A percentile compares a stretch with the other conserved stretches of the same genome.
phyloP scores from a whole-genome alignment of 192 early-diverging fungal species.

The Dispira simplex region DNA sequence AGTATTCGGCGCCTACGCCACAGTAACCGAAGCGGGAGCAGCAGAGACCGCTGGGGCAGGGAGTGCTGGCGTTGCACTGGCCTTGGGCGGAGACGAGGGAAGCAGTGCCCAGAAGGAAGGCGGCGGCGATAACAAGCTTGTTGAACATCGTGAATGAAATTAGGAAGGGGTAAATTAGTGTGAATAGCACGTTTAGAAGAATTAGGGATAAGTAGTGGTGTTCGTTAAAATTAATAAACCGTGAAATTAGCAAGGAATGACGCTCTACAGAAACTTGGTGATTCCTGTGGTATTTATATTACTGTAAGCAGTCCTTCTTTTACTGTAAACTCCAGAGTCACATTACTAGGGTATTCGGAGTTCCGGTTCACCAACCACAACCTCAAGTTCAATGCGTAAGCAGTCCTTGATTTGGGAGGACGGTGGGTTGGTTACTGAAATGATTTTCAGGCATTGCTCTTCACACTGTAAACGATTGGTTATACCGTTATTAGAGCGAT shows the following conservation, averaged over 20 bases:
- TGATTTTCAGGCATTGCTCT: too few species aligned
- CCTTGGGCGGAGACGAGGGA: slow-evolving; percentile 1
- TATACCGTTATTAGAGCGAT: too few species aligned
- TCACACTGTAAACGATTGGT: too few species aligned
- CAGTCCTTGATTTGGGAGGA: too few species aligned
- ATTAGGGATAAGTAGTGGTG: background rate
- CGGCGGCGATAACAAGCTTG: background rate
- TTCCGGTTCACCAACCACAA: too few species aligned
- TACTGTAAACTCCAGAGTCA: too few species aligned
- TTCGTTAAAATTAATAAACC: background rate
- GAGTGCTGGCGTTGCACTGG: too few species aligned
- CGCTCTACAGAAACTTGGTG: background rate
- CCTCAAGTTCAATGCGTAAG: too few species aligned
- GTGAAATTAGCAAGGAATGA: background rate
- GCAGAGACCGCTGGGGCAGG: background rate
- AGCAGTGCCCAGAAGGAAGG: background rate
- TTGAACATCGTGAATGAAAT: background rate
- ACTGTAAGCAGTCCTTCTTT: background rate
- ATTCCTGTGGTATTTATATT: background rate
- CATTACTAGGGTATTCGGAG: too few species aligned
- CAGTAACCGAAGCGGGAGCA: background rate
- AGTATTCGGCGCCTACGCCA: background rate
- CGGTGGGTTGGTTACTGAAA: too few species aligned
- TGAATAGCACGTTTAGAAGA: background rate
- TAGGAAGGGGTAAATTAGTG: background rate